Base-by-base conservation (phyloP, 176 grass and related monocot genomes). In the Eremochloa ophiuroides region DNA sequence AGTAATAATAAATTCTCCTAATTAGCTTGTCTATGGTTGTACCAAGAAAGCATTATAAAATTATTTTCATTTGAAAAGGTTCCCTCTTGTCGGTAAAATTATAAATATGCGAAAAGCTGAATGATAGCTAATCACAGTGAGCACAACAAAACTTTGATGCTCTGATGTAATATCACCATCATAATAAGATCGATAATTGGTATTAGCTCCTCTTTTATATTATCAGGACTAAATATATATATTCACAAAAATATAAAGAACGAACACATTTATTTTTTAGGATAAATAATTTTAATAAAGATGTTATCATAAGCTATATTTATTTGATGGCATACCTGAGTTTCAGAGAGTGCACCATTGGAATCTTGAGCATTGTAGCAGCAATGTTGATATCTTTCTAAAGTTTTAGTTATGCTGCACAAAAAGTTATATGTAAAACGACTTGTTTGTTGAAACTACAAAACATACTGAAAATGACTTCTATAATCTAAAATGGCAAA, bases 351-450 rank as follows among this genome's bases (percentile, higher is more conserved):
- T 77, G 61, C 73, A 27, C 69, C 71, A 34, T 74, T 93, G 77
- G 85, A 83, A 87, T 97, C 94, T 78, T 97, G 91, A 43, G 91
- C 69, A 71, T 93, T 91, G 56, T 87, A 97, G 87, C 94, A 93
- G 78, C 88, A 93, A 37, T 87, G 88, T 75, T 93, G 91, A 27
- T 97, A 97, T 29, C 91, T 88, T 82, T 97, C 88, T 71, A 97
- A 78, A 76, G 94, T 97, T 78, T 93, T 91, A n/a, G 66, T 78
- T 85, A 80, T 85, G 13, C 88, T 97, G 58, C 83, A 70, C 50
- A 69, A 20, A 33, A 85, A 77, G 5, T 30, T 60, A 67, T 39
- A 22, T 20, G 15, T 73, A 83, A 79, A 25, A 15, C 26, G 59
- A 17, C 7, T 39, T 8, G 23, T 1, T 14, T 28, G 10, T 18